Evolutionary conservation across 768 basidiomycete species (phyloP), one percentile per base, ranked within the genome.

Genomic region (Sarcodon sp.): DNA sequence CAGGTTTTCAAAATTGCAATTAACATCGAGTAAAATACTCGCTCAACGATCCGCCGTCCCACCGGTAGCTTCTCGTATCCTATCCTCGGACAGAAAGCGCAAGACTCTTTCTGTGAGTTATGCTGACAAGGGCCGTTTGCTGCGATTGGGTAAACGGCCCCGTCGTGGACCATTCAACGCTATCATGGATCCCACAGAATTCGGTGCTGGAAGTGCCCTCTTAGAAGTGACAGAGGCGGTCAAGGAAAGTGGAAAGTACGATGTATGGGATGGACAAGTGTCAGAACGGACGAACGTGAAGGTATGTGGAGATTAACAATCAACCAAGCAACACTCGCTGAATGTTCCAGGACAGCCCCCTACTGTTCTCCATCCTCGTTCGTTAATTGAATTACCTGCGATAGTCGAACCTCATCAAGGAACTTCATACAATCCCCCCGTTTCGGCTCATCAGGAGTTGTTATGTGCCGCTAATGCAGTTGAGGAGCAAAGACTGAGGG

Each of bases 341-440:
- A 7, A 6, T 37, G 4, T 32, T 18, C 4, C 3, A 32, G n/a
- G 50, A 18, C 50, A 83, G 79, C 66, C 73, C 38, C 81, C 82
- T 6, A 54, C 65, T 0, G 60, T 68, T 3, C 58, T 59, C 8
- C 69, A 73, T 47, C 71, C 72, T 0, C 72, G 75, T 36, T 57
- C 75, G 16, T 48, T 61, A 16, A 88, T 88, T 50, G 69, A 73
- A 7, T 53, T 84, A 0, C 77, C 83, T 1, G 83, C 87, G 0
- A 75, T 90, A 0, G 55, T 67, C 1, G 65, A 79, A 3, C 92
- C 92, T 0, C 87, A 87, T 54, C 78, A 77, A 33, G 92, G 92
- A 15, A 75, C 83, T 3, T 92, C 89, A 13, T 97, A 97, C 60
- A 96, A 96, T 59, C 92, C 92, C 0, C 78, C 80, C 0, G 77